Conservation (phyloP, 1,139 yeast genomes). For the Pneumocystis carinii region DNA sequence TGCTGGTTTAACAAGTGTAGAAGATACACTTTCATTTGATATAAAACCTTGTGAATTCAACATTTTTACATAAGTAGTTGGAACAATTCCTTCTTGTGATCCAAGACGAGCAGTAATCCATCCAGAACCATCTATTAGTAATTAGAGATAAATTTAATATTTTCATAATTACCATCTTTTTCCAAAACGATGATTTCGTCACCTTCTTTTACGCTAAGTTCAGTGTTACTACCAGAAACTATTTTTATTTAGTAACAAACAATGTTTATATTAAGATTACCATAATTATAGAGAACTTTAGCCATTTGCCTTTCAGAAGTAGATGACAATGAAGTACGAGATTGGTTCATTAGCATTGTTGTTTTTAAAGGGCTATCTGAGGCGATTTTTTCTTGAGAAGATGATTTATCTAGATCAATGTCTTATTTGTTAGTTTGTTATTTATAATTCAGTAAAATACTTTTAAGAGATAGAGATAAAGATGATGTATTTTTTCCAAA, state of each 20-base stretch:
- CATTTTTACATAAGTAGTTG: slow-evolving; percentile 64
- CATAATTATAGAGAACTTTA: slow-evolving; percentile 1
- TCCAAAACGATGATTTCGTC: slow-evolving; percentile 46
- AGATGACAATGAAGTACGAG: slow-evolving; percentile 4
- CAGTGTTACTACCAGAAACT: slow-evolving; percentile 60
- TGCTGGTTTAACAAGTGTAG: slow-evolving; percentile 13
- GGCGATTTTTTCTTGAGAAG: background rate
- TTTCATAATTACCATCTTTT: slow-evolving; percentile 29
- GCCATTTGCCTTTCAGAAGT: slow-evolving; percentile 3
- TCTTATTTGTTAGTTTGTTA: background rate
- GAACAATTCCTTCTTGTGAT: slow-evolving; percentile 61
- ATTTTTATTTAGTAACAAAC: background rate
- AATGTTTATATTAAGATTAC: background rate
- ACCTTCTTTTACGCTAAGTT: slow-evolving; percentile 45
- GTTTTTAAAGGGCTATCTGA: background rate
- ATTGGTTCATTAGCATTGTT: background rate
- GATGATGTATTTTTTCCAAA: background rate
- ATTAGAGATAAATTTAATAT: background rate
- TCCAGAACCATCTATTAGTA: slow-evolving; percentile 57
- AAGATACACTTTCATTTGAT: slow-evolving; percentile 7
- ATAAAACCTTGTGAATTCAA: slow-evolving; percentile 7
- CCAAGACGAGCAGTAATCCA: slow-evolving; percentile 52
- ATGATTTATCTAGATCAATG: background rate
- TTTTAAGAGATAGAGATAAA: background rate
- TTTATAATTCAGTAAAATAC: background rate